Percentiles rank a stretch among this genome's conserved stretches.
Evolutionary conservation across 2,329 filamentous ascomycete species (phyloP).

Genomic region (Aureobasidium sp.): DNA sequence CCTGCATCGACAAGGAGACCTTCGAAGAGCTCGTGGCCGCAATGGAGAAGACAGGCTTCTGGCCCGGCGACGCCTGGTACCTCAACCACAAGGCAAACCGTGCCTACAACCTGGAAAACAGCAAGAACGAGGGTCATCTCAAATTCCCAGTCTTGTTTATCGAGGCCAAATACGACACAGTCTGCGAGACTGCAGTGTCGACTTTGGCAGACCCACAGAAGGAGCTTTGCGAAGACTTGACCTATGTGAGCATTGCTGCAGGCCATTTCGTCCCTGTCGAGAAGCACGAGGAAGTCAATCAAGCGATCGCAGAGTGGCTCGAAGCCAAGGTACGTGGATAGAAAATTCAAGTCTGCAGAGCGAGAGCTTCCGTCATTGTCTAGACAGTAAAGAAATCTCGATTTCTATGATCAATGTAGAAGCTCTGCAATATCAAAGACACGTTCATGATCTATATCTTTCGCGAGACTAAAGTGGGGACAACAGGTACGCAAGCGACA

Average conservation of each 20-base stretch:
- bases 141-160: constrained; percentile 34
- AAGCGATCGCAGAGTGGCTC: constrained; percentile 23
- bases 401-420: not conserved
- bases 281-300: constrained; percentile 24
- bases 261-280: constrained; percentile 25
- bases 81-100: constrained; percentile 32
- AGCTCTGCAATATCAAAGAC: not conserved
- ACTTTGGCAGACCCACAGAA: constrained; percentile 32
- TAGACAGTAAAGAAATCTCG: not conserved
- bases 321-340: not conserved
- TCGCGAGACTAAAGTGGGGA: not conserved
- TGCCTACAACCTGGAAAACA: constrained; percentile 27
- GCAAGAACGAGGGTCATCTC: constrained; percentile 29
- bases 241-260: constrained; percentile 38
- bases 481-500: not conserved
- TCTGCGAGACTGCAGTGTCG: constrained; percentile 31
- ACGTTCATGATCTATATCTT: not conserved
- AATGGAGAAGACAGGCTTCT: constrained; percentile 37
- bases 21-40: constrained; percentile 27
- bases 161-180: constrained; percentile 34
- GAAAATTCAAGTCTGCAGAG: not conserved
- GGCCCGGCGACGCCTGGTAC: constrained; percentile 36
- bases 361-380: not conserved
- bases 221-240: constrained; percentile 33
- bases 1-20: constrained; percentile 26